These are phyloP conservation scores for Cystofilobasidium bisporidii DNA, from an alignment of 768 basidiomycete genomes.

Conservation along the genomic window DNA sequence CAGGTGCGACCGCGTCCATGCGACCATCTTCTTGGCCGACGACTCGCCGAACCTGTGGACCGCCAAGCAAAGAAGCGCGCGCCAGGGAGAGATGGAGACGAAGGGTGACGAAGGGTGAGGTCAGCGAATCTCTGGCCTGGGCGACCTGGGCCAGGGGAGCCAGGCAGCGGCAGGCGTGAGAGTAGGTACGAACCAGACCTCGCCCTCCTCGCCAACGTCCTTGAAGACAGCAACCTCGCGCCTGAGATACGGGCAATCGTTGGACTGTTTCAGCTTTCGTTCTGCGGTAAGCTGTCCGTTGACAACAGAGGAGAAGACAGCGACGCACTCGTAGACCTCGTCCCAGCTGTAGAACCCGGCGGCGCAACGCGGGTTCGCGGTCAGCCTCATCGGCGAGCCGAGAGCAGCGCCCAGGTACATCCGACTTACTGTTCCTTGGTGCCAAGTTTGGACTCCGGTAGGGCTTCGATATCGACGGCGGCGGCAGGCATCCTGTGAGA, in stretches of 20 bases:
- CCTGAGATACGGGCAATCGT: neutral
- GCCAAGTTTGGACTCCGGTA: conserved; percentile 25
- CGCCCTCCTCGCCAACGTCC: conserved; percentile 44
- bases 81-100: neutral
- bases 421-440: conserved; percentile 27
- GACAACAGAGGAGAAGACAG: too few species aligned
- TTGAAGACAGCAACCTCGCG: conserved; percentile 20
- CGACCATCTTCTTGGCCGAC: conserved; percentile 42
- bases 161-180: neutral
- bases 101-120: too few species aligned
- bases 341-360: conserved; percentile 10
- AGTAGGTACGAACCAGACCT: conserved; percentile 40
- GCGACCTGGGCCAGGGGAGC: neutral
- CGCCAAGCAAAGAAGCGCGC: too few species aligned
- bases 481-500: too few species aligned
- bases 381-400: neutral
- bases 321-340: conserved; percentile 22
- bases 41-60: conserved; percentile 44
- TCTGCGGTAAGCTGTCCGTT: too few species aligned
- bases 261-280: neutral
- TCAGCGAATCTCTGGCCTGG: neutral
- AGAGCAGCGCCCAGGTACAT: neutral
- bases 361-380: neutral
- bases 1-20: conserved; percentile 41
- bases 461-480: conserved; percentile 12